phyloP scores from a whole-genome alignment of 441 rosid genomes.

The Omphalea diandra region DNA sequence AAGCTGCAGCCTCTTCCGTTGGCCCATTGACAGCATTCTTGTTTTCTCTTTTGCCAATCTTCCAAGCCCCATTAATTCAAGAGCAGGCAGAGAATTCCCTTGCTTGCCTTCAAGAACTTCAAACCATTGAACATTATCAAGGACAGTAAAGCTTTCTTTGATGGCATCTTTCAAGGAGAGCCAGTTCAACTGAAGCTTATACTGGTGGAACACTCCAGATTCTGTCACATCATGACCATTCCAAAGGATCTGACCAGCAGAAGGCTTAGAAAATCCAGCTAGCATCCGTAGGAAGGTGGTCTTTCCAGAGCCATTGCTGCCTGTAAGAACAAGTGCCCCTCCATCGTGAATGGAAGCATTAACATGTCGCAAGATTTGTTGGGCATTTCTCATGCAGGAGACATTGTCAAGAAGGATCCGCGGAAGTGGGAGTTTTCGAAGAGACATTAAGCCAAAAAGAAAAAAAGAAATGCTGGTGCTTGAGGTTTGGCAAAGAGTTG shows the following conservation, averaged over 20 bases:
- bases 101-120: slow-evolving; percentile 68
- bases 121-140: slow-evolving; percentile 71
- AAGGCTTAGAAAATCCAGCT: slow-evolving; percentile 78
- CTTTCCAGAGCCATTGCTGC: slow-evolving; percentile 76
- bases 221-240: slow-evolving; percentile 74
- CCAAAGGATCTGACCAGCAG: slow-evolving; percentile 90
- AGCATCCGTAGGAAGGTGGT: slow-evolving; percentile 76
- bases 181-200: slow-evolving; percentile 91
- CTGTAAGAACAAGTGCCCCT: slow-evolving; percentile 71
- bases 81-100: slow-evolving; percentile 68
- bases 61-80: slow-evolving; percentile 88
- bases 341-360: slow-evolving; percentile 75
- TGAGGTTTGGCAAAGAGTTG: not conserved
- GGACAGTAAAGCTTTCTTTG: slow-evolving; percentile 61
- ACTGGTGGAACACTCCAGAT: slow-evolving; percentile 81
- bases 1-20: slow-evolving; percentile 83
- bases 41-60: slow-evolving; percentile 71
- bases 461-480: not conserved
- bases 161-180: slow-evolving; percentile 79
- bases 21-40: slow-evolving; percentile 75
- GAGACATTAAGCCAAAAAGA: slow-evolving; percentile 39
- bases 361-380: slow-evolving; percentile 65
- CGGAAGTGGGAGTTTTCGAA: slow-evolving; percentile 57
- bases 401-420: slow-evolving; percentile 72
- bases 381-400: slow-evolving; percentile 89